Percentiles rank a stretch among this genome's conserved stretches.
Evolutionary conservation across 306 rosid species (phyloP).

Genomic region (Rosa multiflora): DNA sequence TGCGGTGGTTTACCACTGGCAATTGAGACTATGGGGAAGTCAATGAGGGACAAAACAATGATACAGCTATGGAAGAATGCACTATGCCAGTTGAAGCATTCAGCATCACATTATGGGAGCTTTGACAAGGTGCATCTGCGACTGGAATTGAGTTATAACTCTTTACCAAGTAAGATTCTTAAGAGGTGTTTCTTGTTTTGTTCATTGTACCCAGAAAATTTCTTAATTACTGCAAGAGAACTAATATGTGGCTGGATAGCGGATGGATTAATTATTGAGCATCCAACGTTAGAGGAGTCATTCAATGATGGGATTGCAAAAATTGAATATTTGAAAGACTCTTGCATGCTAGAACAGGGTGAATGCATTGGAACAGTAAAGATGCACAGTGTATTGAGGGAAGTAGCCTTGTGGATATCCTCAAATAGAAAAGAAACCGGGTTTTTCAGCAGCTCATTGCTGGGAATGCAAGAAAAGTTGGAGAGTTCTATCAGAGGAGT

Average conservation of each 20-base stretch:
- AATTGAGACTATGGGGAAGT: constrained; percentile 19
- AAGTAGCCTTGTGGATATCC: constrained; percentile 19
- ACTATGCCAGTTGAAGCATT: neutral
- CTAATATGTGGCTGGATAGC: constrained; percentile 17
- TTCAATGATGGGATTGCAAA: constrained; percentile 23
- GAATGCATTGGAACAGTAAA: neutral
- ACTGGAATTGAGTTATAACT: constrained; percentile 16
- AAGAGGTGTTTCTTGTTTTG: constrained; percentile 25
- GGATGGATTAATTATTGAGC: constrained; percentile 17
- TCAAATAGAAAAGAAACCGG: constrained; percentile 12
- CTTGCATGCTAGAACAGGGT: constrained; percentile 28
- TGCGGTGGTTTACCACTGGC: constrained; percentile 24
- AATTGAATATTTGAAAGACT: constrained; percentile 26
- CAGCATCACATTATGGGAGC: neutral
- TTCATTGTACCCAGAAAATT: constrained; percentile 21
- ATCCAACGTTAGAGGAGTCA: constrained; percentile 22
- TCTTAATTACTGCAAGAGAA: constrained; percentile 18
- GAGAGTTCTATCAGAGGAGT: neutral
- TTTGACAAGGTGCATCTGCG: constrained; percentile 18
- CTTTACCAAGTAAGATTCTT: constrained; percentile 16
- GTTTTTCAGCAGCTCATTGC: constrained; percentile 11
- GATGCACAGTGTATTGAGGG: constrained; percentile 23
- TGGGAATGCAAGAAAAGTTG: constrained; percentile 18
- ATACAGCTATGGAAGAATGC: constrained; percentile 24
- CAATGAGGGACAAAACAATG: constrained; percentile 18